Percentiles rank a stretch among this genome's conserved stretches.
Evolutionary conservation across 2,329 filamentous ascomycete genomes (phyloP).

Genomic region (Fusarium sp.): DNA sequence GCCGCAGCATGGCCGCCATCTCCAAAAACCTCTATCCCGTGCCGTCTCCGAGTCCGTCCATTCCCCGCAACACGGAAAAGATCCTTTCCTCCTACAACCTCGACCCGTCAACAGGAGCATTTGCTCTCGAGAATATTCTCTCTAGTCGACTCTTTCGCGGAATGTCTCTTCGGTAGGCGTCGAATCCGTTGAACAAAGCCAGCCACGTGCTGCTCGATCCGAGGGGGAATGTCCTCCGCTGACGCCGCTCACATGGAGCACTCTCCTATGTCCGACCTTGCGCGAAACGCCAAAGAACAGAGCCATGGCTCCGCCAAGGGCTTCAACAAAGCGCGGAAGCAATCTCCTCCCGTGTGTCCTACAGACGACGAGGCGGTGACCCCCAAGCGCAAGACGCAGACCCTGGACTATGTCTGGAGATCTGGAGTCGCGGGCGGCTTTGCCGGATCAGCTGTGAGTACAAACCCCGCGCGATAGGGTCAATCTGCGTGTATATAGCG

Average conservation of each 20-base stretch:
- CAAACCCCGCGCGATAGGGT: background rate
- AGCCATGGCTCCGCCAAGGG: slow-evolving; percentile 42
- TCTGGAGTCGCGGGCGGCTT: slow-evolving; percentile 89
- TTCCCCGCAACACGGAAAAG: slow-evolving; percentile 13
- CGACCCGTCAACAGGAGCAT: background rate
- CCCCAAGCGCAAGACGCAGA: slow-evolving; percentile 67
- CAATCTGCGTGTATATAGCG: background rate
- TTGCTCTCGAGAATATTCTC: slow-evolving; percentile 11
- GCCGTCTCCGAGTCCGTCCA: slow-evolving; percentile 23
- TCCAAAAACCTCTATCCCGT: slow-evolving; percentile 34
- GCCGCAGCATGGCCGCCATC: slow-evolving; percentile 29
- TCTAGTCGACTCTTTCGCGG: slow-evolving; percentile 27
- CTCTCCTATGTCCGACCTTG: slow-evolving; percentile 68
- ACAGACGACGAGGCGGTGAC: slow-evolving; percentile 61
- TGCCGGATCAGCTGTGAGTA: slow-evolving; percentile 88
- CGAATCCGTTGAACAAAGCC: slow-evolving; percentile 28
- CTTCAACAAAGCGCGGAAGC: slow-evolving; percentile 41
- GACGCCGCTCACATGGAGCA: slow-evolving; percentile 66
- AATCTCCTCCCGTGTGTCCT: slow-evolving; percentile 57
- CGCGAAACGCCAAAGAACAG: slow-evolving; percentile 50
- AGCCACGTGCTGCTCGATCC: slow-evolving; percentile 39
- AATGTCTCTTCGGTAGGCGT: slow-evolving; percentile 42
- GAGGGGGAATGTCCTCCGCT: slow-evolving; percentile 64
- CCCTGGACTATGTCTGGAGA: slow-evolving; percentile 84
- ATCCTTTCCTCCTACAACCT: slow-evolving; percentile 9